Percentiles rank a stretch among this genome's conserved stretches.
These are phyloP conservation scores for Lyophyllum atratum DNA, from an alignment of 768 basidiomycete genomes.

Conservation along the genomic window DNA sequence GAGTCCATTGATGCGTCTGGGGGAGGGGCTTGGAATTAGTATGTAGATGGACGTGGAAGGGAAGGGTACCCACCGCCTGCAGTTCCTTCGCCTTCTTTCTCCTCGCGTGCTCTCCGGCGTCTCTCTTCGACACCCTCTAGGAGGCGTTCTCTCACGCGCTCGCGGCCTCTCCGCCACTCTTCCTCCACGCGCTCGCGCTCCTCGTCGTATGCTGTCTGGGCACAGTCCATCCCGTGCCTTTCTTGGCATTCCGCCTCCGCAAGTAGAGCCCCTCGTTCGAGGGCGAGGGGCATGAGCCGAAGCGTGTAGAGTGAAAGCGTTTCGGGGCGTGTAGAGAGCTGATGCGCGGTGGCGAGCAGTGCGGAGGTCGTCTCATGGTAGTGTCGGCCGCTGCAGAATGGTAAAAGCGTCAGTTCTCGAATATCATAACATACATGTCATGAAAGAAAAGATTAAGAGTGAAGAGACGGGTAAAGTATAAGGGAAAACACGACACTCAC, in stretches of 20 bases:
- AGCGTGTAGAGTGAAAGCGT: conserved; percentile 65
- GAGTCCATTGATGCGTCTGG: conserved; percentile 74
- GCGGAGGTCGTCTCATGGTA: conserved; percentile 63
- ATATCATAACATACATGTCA: not conserved
- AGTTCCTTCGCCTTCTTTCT: conserved; percentile 88
- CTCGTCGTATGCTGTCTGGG: conserved; percentile 73
- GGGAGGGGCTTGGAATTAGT: not conserved
- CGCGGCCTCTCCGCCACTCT: conserved; percentile 77
- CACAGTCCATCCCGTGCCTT: conserved; percentile 64
- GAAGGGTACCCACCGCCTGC: conserved; percentile 52
- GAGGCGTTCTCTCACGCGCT: conserved; percentile 73
- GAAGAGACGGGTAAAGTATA: not conserved
- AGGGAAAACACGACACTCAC: conserved; percentile 39
- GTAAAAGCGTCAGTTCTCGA: not conserved
- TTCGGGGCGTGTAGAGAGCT: conserved; percentile 71
- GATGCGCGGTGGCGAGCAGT: conserved; percentile 58
- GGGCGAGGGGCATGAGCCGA: conserved; percentile 68
- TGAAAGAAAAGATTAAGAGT: conserved; percentile 5
- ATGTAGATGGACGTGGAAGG: conserved; percentile 3
- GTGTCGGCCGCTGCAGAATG: conserved; percentile 50
- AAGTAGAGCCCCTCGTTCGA: conserved; percentile 77
- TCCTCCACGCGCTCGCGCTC: conserved; percentile 81
- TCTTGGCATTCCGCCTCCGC: conserved; percentile 69
- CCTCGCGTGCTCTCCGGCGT: conserved; percentile 75
- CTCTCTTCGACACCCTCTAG: conserved; percentile 87